phyloP scores from a whole-genome alignment of 495 filamentous ascomycete genomes.

The Talaromyces borbonicus region DNA sequence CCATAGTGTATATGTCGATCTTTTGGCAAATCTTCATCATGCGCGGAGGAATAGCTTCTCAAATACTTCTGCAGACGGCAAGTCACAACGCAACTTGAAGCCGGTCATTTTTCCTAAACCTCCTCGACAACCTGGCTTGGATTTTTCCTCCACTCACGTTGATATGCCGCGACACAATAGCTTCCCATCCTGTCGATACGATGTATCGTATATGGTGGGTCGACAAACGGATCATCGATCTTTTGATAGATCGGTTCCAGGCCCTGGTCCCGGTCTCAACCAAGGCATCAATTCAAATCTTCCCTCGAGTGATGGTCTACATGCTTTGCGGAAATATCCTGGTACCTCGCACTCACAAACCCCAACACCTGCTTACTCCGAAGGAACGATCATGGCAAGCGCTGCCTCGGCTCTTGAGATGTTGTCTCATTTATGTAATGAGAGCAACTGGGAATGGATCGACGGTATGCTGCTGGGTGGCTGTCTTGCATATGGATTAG shows the following conservation, averaged over 20 bases:
- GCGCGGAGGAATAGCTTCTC: conserved; percentile 36
- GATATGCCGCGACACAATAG: conserved; percentile 31
- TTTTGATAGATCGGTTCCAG: background rate
- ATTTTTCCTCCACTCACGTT: conserved; percentile 25
- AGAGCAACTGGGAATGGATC: conserved; percentile 87
- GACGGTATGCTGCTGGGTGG: conserved; percentile 92
- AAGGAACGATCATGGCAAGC: conserved; percentile 25
- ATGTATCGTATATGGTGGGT: conserved; percentile 14
- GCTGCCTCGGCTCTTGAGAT: conserved; percentile 69
- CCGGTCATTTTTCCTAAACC: conserved; percentile 55
- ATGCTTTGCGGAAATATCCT: conserved; percentile 22
- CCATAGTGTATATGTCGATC: conserved; percentile 77
- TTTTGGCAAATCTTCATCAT: conserved; percentile 66
- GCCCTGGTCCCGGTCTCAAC: conserved; percentile 1
- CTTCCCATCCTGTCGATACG: conserved; percentile 32
- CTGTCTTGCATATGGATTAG: conserved; percentile 86
- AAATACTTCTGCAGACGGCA: conserved; percentile 21
- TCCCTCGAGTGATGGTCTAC: conserved; percentile 20
- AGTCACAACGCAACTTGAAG: conserved; percentile 33
- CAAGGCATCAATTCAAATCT: conserved; percentile 16
- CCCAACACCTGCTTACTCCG: conserved; percentile 20
- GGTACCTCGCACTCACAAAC: conserved; percentile 27
- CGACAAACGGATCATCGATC: conserved; percentile 15
- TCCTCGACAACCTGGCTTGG: conserved; percentile 41
- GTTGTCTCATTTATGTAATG: conserved; percentile 69